Evolutionary conservation across 441 rosid species (phyloP).

Genomic region (Gossypium trilobum): DNA sequence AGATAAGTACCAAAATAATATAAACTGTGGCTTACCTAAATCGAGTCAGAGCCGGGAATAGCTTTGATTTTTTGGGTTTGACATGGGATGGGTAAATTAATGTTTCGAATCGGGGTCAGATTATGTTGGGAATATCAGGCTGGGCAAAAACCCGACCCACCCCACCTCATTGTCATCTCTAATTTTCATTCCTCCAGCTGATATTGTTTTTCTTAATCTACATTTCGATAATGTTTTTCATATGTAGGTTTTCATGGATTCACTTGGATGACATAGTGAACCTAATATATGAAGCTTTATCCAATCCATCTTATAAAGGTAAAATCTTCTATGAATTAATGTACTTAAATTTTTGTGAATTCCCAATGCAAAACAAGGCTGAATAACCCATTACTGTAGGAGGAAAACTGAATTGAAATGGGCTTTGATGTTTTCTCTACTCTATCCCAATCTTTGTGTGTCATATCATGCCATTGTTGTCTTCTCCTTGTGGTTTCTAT

Average conservation of each 20-base stretch:
- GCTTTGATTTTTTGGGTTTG: too few species aligned
- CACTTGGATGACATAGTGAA: constrained; percentile 84
- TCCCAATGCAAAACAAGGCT: background rate
- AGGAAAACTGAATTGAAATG: background rate
- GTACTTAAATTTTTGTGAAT: background rate
- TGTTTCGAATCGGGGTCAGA: too few species aligned
- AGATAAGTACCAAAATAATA: too few species aligned
- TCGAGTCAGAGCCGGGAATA: too few species aligned
- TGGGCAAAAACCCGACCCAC: too few species aligned
- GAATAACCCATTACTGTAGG: background rate
- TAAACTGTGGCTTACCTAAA: too few species aligned
- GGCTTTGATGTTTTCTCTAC: background rate
- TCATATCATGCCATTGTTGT: background rate
- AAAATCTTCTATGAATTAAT: constrained; percentile 3
- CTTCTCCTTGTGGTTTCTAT: background rate
- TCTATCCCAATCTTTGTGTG: background rate
- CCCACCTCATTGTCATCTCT: too few species aligned
- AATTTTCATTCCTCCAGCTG: background rate
- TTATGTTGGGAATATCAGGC: too few species aligned
- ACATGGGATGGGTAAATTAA: too few species aligned
- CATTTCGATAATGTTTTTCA: background rate
- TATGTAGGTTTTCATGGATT: constrained; percentile 86
- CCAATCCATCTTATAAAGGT: constrained; percentile 80
- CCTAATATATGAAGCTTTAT: constrained; percentile 68
- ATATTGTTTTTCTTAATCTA: background rate